Base-by-base conservation (phyloP, 2,329 filamentous ascomycete species). In the Beauveria rudraprayagi region DNA sequence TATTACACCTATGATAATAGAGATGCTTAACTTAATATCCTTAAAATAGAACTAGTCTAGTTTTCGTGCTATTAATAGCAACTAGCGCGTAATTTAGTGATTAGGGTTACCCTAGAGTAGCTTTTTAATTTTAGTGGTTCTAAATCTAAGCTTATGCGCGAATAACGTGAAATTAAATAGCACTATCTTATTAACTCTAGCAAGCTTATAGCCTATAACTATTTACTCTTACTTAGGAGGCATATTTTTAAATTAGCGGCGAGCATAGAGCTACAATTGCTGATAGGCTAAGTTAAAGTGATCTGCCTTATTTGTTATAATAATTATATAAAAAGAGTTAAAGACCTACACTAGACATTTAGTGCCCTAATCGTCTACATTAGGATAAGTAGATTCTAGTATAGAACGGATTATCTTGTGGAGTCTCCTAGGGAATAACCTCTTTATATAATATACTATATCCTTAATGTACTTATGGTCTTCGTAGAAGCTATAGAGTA, bases 251-350 rank as follows among this genome's bases (percentile, higher is more conserved):
- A 37, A 65, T 41, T 65, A 52, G 6, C 56, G 60, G 5, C 63
- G 58, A n/a, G 59, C 48, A 47, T 55, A 50, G 2, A 65, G 61
- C 63, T 52, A 65, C 5, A 65, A 48, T 37, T 62, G 46, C 34
- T 59, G 34, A 34, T 56, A 65, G 22, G 40, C 40, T 34, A 65
- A 9, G 26, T 62, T 50, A 57, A 65, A 62, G 22, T 43, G 57
- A 34, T 48, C 57, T 43, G 47, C 41, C 24, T 40, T 26, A 50
- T 53, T n/a, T 28, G 24, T 60, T 7, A 1, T 2, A 28, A 7
- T n/a, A n/a, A n/a, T n/a, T n/a, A n/a, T n/a, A n/a, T n/a, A 28
- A 1, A 7, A 28, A 28, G 26, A 28, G 26, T 7, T 28, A 7
- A 7, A 28, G 5, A 28, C 26, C 26, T 8, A 7, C 26, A 28